A percentile compares a stretch with the other conserved stretches of the same genome.
Conservation (phyloP, 1,139 yeast genomes). For the Arxiozyma bovina region DNA sequence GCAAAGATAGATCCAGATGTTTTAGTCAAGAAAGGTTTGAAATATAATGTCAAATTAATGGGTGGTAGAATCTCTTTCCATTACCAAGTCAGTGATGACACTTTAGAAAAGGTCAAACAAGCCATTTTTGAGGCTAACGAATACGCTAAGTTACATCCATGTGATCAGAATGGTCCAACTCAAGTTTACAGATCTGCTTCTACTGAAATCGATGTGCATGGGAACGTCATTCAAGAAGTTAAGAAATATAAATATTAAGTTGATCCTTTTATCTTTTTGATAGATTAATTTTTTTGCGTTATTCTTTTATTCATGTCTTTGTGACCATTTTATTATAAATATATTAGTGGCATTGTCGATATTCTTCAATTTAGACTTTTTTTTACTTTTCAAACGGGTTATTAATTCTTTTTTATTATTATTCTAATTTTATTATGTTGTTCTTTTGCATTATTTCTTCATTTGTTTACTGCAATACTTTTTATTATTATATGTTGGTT, state of each 20-base stretch:
- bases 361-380: constrained; percentile 8
- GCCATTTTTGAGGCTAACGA: constrained; percentile 53
- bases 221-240: constrained; percentile 25
- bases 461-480: neutral
- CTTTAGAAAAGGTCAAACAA: constrained; percentile 55
- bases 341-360: constrained; percentile 19
- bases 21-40: constrained; percentile 47
- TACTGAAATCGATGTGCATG: constrained; percentile 28
- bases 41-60: constrained; percentile 57
- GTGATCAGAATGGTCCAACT: constrained; percentile 35
- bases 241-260: constrained; percentile 28
- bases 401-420: neutral
- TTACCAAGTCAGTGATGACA: constrained; percentile 61
- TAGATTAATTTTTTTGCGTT: neutral
- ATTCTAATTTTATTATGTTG: neutral
- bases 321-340: constrained; percentile 3
- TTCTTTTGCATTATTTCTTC: neutral
- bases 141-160: constrained; percentile 39
- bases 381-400: constrained; percentile 12
- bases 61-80: constrained; percentile 81
- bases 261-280: neutral
- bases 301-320: neutral
- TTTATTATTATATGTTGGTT: neutral
- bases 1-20: constrained; percentile 53
- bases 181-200: constrained; percentile 36